Evolutionary conservation across 2,329 filamentous ascomycete genomes (phyloP).

Genomic region (Aaosphaeria pasadenensis): DNA sequence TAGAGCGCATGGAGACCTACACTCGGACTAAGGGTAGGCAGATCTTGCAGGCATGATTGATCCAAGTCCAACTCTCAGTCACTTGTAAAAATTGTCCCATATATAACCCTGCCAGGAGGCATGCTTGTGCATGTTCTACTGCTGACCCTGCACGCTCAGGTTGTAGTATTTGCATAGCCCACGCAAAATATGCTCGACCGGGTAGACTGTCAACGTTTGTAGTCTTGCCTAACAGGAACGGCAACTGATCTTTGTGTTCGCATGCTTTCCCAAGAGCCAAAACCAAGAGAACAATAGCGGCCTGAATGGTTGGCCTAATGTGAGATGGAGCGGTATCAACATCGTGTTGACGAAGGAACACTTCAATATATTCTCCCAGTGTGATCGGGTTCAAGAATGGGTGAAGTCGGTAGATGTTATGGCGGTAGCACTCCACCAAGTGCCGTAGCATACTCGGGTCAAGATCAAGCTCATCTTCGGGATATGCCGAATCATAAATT

Average conservation of each 20-base stretch:
- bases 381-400: conserved; percentile 17
- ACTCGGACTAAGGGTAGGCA: conserved; percentile 72
- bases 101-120: conserved; percentile 82
- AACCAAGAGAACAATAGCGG: conserved; percentile 77
- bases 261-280: conserved; percentile 89
- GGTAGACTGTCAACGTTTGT: conserved; percentile 76
- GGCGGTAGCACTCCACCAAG: conserved; percentile 15
- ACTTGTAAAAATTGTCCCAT: conserved; percentile 84
- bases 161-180: conserved; percentile 82
- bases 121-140: conserved; percentile 79
- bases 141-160: conserved; percentile 75
- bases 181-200: conserved; percentile 84
- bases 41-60: conserved; percentile 58
- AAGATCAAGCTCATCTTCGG: too few species aligned
- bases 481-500: conserved; percentile 36
- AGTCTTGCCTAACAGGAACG: conserved; percentile 56
- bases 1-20: conserved; percentile 25
- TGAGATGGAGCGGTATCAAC: too few species aligned
- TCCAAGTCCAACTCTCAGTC: conserved; percentile 77
- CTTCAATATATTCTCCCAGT: conserved; percentile 23
- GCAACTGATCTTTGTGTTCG: conserved; percentile 50
- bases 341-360: too few species aligned
- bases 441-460: too few species aligned
- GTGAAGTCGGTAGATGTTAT: conserved; percentile 22
- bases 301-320: too few species aligned